Percentiles rank a stretch among this genome's conserved stretches.
phyloP scores from a whole-genome alignment of 306 rosid genomes.

The Cyamopsis tetragonoloba region DNA sequence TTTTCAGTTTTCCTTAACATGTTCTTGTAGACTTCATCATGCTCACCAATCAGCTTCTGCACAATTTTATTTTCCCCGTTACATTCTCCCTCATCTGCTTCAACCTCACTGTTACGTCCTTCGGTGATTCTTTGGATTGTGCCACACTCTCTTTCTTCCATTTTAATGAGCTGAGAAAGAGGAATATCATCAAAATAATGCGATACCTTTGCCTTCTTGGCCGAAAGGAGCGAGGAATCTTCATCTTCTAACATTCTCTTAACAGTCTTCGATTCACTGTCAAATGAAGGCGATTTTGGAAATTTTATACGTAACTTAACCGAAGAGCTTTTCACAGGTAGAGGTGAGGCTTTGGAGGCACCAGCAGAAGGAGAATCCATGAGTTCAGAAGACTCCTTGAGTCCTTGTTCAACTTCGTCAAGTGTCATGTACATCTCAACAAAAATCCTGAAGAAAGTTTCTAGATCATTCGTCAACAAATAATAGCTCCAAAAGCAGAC shows the following conservation, averaged over 20 bases:
- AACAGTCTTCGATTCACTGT: too few species aligned
- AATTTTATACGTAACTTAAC: too few species aligned
- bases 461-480: too few species aligned
- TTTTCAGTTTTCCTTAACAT: constrained; percentile 10
- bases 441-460: too few species aligned
- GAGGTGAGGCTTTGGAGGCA: too few species aligned
- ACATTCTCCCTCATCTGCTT: background rate
- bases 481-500: too few species aligned
- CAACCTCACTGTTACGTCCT: constrained; percentile 19
- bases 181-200: background rate
- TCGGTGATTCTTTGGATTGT: constrained; percentile 12
- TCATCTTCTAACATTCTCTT: constrained; percentile 12
- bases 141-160: constrained; percentile 22
- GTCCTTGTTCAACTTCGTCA: too few species aligned
- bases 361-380: too few species aligned
- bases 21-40: background rate
- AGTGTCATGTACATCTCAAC: too few species aligned
- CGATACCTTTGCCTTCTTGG: constrained; percentile 17
- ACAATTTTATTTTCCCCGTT: background rate
- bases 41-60: background rate
- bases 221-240: background rate
- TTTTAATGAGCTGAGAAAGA: background rate
- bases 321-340: too few species aligned
- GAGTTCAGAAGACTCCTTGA: too few species aligned
- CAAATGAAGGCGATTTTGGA: too few species aligned